A percentile compares a stretch with the other conserved stretches of the same genome.
Evolutionary conservation across 1,284 basidiomycete genomes (phyloP).

Genomic region (Ganoderma leucocontextum): DNA sequence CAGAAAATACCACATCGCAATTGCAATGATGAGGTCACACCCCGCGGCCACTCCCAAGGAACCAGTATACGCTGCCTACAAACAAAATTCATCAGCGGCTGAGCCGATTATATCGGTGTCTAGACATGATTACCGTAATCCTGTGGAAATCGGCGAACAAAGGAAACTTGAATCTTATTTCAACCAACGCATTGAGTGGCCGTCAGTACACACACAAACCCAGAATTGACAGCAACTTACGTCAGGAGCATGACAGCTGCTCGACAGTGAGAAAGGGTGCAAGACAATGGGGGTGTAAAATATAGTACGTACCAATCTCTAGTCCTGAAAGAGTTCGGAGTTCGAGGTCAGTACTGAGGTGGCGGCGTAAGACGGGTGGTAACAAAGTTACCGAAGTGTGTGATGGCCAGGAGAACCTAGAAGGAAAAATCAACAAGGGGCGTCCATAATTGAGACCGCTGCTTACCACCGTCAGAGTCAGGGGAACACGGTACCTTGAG

Average conservation of each 20-base stretch:
- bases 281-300: neutral
- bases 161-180: neutral
- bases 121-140: neutral
- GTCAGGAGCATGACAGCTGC: too few species aligned
- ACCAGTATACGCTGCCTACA: neutral
- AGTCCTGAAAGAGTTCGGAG: neutral
- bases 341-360: too few species aligned
- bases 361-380: too few species aligned
- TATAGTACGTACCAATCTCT: neutral
- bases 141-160: neutral
- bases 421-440: too few species aligned
- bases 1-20: neutral
- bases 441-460: too few species aligned
- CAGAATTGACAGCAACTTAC: too few species aligned
- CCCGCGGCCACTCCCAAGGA: neutral
- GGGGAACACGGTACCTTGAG: too few species aligned
- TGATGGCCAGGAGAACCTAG: too few species aligned
- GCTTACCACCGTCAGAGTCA: too few species aligned
- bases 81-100: neutral
- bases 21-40: neutral
- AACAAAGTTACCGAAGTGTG: too few species aligned
- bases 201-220: too few species aligned
- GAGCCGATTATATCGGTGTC: neutral
- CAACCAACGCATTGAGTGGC: neutral
- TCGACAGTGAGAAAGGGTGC: neutral